Base-by-base conservation (phyloP, 306 rosid genomes). In the Acacia melanoxylon region DNA sequence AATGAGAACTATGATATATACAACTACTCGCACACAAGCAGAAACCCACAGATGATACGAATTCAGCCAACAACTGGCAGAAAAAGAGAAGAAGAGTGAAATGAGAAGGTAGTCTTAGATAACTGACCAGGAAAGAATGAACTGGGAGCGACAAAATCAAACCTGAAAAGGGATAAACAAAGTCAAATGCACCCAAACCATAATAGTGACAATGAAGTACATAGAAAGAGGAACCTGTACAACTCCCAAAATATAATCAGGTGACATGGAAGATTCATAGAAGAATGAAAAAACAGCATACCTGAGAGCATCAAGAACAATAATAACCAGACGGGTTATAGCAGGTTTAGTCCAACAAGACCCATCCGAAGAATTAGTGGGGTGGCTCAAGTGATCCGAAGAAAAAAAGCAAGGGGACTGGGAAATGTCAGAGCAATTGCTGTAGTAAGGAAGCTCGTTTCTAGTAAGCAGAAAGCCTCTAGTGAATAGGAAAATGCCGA, bases 71-170 rank as follows among this genome's bases (percentile, higher is more conserved):
- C 5, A 16, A 67, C 2, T 65, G 5, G 41, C 12, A 33, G 33
- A 0, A 66, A 20, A 54, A 54, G 27, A 58, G 31, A 4, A 37
- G 44, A 20, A 35, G 0, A 14, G 24, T 42, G 25, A 24, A 45
- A 15, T 59, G 15, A 80, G 75, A 35, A 6, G 19, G 17, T 29
- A 44, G 65, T 65, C 27, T 61, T 61, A 66, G 71, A 54, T 68
- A 58, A 16, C 80, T 35, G 65, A 92, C 99, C 98, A 87, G 86
- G 69, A 72, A 95, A 95, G 87, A 92, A 91, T 19, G 91, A 80
- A 58, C 96, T 93, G 5, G 99, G 99, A 84, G 97, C 98, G 40
- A 92, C 96, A 66, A 93, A 93, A 82, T 95, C 99, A 82, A 93
- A 93, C 86, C 99, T 93, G 86, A 74, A 9, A 75, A n/a, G 17